Conservation (phyloP, 2,329 filamentous ascomycete species). For the Fusarium anguioides region DNA sequence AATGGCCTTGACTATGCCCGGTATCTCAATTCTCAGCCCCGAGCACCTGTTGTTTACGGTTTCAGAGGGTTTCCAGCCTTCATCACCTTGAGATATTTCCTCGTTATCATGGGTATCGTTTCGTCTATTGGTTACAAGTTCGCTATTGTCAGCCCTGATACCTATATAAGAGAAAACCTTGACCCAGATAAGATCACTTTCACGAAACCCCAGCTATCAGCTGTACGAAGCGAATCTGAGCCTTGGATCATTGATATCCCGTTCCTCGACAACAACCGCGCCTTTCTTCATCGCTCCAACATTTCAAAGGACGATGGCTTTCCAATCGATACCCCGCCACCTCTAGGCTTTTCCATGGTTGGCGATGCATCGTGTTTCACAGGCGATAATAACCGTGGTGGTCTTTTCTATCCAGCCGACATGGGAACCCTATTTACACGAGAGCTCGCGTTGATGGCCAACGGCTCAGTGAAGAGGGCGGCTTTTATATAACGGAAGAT, state of each 20-base stretch:
- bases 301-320: too few relatives aligned
- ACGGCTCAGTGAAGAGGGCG: not conserved
- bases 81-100: not conserved
- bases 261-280: not conserved
- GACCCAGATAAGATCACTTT: not conserved
- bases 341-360: not conserved
- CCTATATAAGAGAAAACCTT: not conserved
- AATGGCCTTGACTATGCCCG: slow-evolving; percentile 9
- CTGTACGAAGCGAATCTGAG: not conserved
- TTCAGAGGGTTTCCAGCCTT: slow-evolving; percentile 3
- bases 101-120: not conserved
- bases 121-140: slow-evolving; percentile 7
- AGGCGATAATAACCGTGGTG: not conserved
- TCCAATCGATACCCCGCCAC: not conserved
- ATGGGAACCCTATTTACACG: not conserved
- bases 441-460: slow-evolving; percentile 1
- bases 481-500: not conserved
- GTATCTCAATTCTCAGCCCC: slow-evolving; percentile 10
- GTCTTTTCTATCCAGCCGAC: not conserved
- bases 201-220: not conserved
- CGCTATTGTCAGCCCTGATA: not conserved
- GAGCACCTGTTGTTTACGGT: not conserved
- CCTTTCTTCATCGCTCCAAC: not conserved
- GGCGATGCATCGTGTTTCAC: not conserved
- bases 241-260: slow-evolving; percentile 2